These are phyloP conservation scores for Astragalus membranaceus DNA, from an alignment of 306 rosid genomes.

Conservation along the genomic window DNA sequence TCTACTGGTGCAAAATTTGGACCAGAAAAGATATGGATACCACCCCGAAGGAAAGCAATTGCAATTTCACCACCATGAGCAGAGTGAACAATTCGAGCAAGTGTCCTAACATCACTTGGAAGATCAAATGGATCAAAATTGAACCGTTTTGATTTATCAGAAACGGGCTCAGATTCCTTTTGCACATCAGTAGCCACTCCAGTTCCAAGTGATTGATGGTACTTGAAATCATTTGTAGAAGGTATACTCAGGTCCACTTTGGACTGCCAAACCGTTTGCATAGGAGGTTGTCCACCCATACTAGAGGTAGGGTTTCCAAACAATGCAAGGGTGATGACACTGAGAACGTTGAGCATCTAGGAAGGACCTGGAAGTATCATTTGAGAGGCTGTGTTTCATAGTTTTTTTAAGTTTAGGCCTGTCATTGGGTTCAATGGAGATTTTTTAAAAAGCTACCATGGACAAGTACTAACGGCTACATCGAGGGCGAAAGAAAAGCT, in stretches of 20 bases:
- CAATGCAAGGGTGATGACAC: too few species aligned
- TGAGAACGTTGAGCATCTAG: too few species aligned
- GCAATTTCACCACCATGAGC: slow-evolving; percentile 99
- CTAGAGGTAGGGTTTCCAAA: slow-evolving; percentile 92
- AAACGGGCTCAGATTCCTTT: slow-evolving; percentile 40
- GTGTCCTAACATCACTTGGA: slow-evolving; percentile 97
- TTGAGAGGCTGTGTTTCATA: too few species aligned
- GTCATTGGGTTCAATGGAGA: too few species aligned
- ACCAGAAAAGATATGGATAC: slow-evolving; percentile 94
- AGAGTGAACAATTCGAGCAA: slow-evolving; percentile 88
- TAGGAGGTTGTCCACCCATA: slow-evolving; percentile 92
- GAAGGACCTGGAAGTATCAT: too few species aligned
- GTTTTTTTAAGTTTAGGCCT: too few species aligned
- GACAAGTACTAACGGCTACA: too few species aligned
- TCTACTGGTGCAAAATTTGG: slow-evolving; percentile 82
- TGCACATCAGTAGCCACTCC: slow-evolving; percentile 50
- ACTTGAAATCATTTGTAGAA: slow-evolving; percentile 86
- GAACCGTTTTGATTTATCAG: slow-evolving; percentile 59
- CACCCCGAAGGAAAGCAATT: slow-evolving; percentile 93
- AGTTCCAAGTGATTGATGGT: slow-evolving; percentile 46
- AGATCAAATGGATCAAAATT: slow-evolving; percentile 95
- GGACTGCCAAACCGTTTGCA: slow-evolving; percentile 99
- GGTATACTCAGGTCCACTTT: slow-evolving; percentile 82
- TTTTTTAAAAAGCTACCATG: too few species aligned
- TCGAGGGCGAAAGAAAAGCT: too few species aligned